These are phyloP conservation scores for Marchantia polymorpha DNA, from an alignment of 225 moss, liverwort and hornwort genomes.

Conservation along the genomic window DNA sequence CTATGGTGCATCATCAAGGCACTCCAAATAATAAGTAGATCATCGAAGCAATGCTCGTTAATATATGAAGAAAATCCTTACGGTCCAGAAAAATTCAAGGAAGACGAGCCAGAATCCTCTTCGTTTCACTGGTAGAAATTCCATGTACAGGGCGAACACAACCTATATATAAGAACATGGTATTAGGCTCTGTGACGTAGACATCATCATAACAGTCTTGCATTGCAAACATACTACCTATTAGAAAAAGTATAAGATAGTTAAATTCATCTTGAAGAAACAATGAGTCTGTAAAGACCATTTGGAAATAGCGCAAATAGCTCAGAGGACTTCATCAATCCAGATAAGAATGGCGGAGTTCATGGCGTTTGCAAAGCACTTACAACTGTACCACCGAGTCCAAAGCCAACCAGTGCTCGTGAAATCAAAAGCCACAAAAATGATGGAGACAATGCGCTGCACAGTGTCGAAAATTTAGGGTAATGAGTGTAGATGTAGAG, in stretches of 20 bases:
- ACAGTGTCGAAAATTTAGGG: neutral
- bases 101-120: conserved; percentile 99
- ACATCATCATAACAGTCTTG: neutral
- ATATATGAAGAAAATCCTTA: conserved; percentile 31
- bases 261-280: neutral
- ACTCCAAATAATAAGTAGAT: neutral
- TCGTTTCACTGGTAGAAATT: conserved; percentile 75
- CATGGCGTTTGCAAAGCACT: conserved; percentile 19
- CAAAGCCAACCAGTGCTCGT: conserved; percentile 81
- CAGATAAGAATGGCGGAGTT: no score
- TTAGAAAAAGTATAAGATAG: neutral
- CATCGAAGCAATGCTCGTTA: neutral
- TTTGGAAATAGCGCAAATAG: neutral
- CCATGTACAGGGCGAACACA: conserved; percentile 86
- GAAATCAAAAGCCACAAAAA: conserved; percentile 77
- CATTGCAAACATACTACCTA: neutral
- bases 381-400: conserved; percentile 89
- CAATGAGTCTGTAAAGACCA: neutral
- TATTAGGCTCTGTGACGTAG: neutral
- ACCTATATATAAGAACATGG: conserved; percentile 52
- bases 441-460: conserved; percentile 89
- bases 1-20: neutral
- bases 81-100: conserved; percentile 93
- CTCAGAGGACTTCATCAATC: neutral
- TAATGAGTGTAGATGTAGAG: neutral